Percentiles rank a stretch among this genome's conserved stretches.
Evolutionary conservation across 2,329 filamentous ascomycete genomes (phyloP).

Genomic region (Fusarium transvaalense): DNA sequence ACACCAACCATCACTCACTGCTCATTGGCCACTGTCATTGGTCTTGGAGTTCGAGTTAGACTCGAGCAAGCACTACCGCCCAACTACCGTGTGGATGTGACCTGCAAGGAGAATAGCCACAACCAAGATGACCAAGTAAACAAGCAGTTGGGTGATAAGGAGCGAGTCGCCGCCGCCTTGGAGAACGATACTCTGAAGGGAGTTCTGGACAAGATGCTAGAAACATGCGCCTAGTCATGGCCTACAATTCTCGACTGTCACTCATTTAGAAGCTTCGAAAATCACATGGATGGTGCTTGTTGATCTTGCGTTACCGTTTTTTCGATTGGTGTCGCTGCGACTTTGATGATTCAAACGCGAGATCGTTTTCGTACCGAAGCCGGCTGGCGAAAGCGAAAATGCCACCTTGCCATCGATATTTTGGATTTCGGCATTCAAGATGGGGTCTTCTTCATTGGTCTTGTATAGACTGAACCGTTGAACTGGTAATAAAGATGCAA

Average conservation of each 20-base stretch:
- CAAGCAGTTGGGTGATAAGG: constrained; percentile 96
- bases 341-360: constrained; percentile 6
- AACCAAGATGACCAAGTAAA: constrained; percentile 95
- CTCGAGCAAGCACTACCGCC: constrained; percentile 92
- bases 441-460: constrained; percentile 15
- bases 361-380: constrained; percentile 19
- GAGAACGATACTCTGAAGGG: constrained; percentile 93
- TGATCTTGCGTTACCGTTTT: constrained; percentile 7
- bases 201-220: constrained; percentile 93
- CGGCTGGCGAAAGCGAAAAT: constrained; percentile 22
- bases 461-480: constrained; percentile 27
- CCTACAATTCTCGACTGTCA: background rate
- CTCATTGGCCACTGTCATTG: constrained; percentile 95
- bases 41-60: constrained; percentile 89
- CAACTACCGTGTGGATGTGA: constrained; percentile 90
- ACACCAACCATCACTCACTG: constrained; percentile 98
- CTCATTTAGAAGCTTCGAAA: constrained; percentile 7
- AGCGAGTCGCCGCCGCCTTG: constrained; percentile 91
- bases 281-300: constrained; percentile 10
- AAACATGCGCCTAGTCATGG: constrained; percentile 74
- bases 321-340: background rate
- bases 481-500: constrained; percentile 17
- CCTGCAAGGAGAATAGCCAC: constrained; percentile 96
- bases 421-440: constrained; percentile 33
- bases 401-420: constrained; percentile 23